Evolutionary conservation across 495 filamentous ascomycete genomes (phyloP).

Genomic region (Talaromyces nanjingensis): DNA sequence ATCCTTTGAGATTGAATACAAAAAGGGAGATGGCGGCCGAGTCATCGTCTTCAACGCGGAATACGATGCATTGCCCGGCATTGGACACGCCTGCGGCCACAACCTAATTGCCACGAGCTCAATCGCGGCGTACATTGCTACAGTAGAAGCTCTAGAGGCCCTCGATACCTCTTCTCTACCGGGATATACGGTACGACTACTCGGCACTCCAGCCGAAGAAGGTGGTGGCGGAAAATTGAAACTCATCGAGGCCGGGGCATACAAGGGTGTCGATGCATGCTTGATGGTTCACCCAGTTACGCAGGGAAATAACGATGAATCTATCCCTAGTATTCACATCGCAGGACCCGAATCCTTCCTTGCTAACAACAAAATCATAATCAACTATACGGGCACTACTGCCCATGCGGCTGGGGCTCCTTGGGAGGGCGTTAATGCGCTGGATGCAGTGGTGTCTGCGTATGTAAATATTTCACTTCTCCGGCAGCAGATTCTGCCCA

Average conservation of each 20-base stretch:
- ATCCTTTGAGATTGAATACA: slow-evolving; percentile 49
- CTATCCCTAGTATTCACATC: slow-evolving; percentile 22
- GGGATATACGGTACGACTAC: slow-evolving; percentile 25
- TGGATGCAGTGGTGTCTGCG: slow-evolving; percentile 54
- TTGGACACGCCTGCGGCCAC: slow-evolving; percentile 43
- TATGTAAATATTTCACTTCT: slow-evolving; percentile 56
- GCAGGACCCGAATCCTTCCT: slow-evolving; percentile 36
- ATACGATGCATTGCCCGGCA: slow-evolving; percentile 42
- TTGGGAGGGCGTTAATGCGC: slow-evolving; percentile 58
- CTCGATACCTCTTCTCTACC: not conserved
- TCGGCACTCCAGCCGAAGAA: slow-evolving; percentile 39
- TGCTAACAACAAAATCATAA: slow-evolving; percentile 45
- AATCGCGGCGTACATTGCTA: slow-evolving; percentile 34
- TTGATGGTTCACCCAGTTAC: slow-evolving; percentile 50
- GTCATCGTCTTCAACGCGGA: slow-evolving; percentile 52
- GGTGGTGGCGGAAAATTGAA: slow-evolving; percentile 38
- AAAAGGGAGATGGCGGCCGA: slow-evolving; percentile 36
- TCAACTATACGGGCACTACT: slow-evolving; percentile 38
- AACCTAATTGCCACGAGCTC: slow-evolving; percentile 40
- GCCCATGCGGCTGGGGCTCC: slow-evolving; percentile 53
- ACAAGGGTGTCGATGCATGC: slow-evolving; percentile 36
- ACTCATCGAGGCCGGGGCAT: slow-evolving; percentile 44
- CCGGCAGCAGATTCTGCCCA: slow-evolving; percentile 48
- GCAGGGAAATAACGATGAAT: slow-evolving; percentile 18
- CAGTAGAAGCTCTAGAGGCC: slow-evolving; percentile 23